Evolutionary conservation across 352 stramenopile species (phyloP).

Genomic region (Globisporangium yorkense): DNA sequence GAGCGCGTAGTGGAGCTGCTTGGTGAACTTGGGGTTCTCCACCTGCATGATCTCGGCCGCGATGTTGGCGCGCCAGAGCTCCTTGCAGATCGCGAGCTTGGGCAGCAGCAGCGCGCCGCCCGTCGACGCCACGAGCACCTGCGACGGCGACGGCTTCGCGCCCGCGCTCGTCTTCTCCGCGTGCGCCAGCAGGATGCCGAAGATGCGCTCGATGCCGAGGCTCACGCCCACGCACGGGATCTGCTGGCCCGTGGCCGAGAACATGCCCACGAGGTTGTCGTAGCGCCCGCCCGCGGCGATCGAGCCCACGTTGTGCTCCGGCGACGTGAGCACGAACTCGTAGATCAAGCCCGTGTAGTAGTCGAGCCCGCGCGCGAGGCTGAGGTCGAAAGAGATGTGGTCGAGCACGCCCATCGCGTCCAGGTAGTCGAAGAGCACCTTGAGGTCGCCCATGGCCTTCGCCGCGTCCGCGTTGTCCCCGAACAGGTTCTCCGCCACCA

Average conservation of each 20-base stretch:
- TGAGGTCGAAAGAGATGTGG: constrained; percentile 95
- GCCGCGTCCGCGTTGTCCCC: constrained; percentile 83
- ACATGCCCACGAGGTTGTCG: constrained; percentile 98
- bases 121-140: constrained; percentile 94
- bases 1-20: constrained; percentile 95
- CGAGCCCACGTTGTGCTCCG: constrained; percentile 91
- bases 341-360: constrained; percentile 99
- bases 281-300: constrained; percentile 97
- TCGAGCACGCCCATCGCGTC: constrained; percentile 95
- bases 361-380: constrained; percentile 95
- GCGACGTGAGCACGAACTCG: constrained; percentile 93
- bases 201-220: constrained; percentile 98
- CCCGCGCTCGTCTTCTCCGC: constrained; percentile 55
- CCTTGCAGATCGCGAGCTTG: constrained; percentile 72
- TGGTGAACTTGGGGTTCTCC: constrained; percentile 97
- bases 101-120: constrained; percentile 56
- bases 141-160: constrained; percentile 34
- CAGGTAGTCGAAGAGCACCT: constrained; percentile 96
- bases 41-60: constrained; percentile 94
- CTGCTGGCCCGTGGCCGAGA: constrained; percentile 91
- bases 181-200: constrained; percentile 96
- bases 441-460: constrained; percentile 90
- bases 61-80: constrained; percentile 90
- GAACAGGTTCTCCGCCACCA: constrained; percentile 83
- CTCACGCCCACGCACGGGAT: constrained; percentile 98